Percentiles rank a stretch among this genome's conserved stretches.
These are phyloP conservation scores for Quercus aquifolioides DNA, from an alignment of 306 rosid species.

Conservation along the genomic window DNA sequence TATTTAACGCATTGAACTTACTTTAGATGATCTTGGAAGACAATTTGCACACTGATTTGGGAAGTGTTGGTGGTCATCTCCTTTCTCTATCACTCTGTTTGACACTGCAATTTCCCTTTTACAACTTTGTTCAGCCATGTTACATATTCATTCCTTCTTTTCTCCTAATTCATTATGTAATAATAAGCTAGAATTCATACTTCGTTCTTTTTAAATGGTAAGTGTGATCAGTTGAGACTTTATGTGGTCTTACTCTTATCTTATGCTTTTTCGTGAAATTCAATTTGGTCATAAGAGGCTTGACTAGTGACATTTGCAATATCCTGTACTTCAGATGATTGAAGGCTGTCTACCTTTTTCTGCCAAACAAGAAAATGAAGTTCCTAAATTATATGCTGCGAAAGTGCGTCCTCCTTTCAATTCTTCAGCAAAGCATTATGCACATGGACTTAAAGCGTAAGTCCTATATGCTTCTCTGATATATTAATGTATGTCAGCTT, in stretches of 20 bases:
- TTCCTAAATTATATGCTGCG: slow-evolving; percentile 58
- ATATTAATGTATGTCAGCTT: neutral
- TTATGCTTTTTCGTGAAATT: neutral
- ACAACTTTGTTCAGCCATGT: neutral
- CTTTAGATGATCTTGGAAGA: neutral
- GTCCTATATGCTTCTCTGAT: slow-evolving; percentile 24
- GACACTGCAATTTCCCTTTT: neutral
- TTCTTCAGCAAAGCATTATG: slow-evolving; percentile 69
- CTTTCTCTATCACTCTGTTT: neutral
- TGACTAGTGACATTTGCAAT: slow-evolving; percentile 27
- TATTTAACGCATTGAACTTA: neutral
- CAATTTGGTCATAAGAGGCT: slow-evolving; percentile 9
- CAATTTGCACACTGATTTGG: neutral
- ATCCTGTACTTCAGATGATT: slow-evolving; percentile 63
- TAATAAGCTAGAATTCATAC: neutral
- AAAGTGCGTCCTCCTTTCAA: slow-evolving; percentile 78
- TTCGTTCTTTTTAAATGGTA: neutral
- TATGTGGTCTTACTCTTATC: neutral
- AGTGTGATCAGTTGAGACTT: neutral
- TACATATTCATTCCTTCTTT: neutral
- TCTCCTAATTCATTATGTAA: neutral
- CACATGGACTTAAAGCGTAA: slow-evolving; percentile 80
- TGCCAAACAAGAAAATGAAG: slow-evolving; percentile 60
- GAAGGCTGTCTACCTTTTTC: slow-evolving; percentile 82
- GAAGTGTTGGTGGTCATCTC: neutral